These are phyloP conservation scores for Fusarium penzigii DNA, from an alignment of 2,329 filamentous ascomycete genomes.

Conservation along the genomic window DNA sequence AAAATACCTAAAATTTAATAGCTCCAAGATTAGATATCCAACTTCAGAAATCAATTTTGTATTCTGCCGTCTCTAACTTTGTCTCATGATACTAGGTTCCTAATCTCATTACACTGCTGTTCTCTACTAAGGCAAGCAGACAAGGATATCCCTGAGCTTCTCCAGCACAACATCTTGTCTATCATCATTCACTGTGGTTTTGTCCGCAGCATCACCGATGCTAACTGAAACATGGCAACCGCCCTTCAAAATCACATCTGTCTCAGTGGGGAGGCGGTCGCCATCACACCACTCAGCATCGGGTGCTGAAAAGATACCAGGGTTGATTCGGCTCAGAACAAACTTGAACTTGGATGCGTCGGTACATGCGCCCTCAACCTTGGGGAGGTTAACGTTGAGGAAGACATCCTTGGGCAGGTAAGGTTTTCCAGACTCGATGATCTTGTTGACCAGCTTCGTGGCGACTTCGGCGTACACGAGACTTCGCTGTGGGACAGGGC, in stretches of 20 bases:
- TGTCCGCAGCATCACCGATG: conserved; percentile 60
- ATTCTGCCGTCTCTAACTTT: too few species aligned
- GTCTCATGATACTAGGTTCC: too few species aligned
- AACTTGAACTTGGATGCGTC: conserved; percentile 59
- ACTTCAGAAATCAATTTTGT: too few species aligned
- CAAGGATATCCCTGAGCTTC: conserved; percentile 35
- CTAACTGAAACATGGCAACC: conserved; percentile 66
- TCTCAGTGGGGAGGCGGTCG: conserved; percentile 59
- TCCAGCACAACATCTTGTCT: conserved; percentile 33
- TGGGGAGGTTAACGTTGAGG: conserved; percentile 71
- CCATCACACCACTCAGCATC: conserved; percentile 61
- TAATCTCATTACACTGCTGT: too few species aligned
- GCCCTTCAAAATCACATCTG: conserved; percentile 47
- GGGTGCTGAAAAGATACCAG: conserved; percentile 49
- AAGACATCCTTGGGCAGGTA: conserved; percentile 63
- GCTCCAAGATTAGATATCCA: too few species aligned
- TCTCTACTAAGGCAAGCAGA: conserved; percentile 25
- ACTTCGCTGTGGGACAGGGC: conserved; percentile 54
- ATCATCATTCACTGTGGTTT: conserved; percentile 49
- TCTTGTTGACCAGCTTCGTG: conserved; percentile 54
- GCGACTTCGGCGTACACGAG: conserved; percentile 66
- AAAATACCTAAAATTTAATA: background rate
- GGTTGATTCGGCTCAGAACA: conserved; percentile 63
- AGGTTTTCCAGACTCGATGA: conserved; percentile 59
- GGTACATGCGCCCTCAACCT: conserved; percentile 52